Percentiles rank a stretch among this genome's conserved stretches.
These are phyloP conservation scores for Pichia sp. DNA, from an alignment of 1,139 yeast species.

Conservation along the genomic window DNA sequence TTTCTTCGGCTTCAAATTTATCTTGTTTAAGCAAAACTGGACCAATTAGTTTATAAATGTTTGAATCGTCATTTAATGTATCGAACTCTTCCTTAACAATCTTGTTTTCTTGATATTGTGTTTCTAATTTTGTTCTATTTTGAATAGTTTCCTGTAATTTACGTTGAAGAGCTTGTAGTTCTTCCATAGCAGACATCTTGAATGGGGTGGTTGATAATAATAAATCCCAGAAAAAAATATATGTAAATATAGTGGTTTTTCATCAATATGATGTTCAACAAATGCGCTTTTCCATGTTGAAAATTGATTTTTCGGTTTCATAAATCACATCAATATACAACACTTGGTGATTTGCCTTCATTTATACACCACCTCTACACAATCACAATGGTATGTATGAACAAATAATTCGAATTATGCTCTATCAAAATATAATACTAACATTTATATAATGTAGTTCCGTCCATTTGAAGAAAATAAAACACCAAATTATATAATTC, in stretches of 20 bases:
- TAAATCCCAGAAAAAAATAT: too few relatives aligned
- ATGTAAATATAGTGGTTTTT: too few relatives aligned
- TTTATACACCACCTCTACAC: neutral
- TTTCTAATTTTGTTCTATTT: slow-evolving; percentile 65
- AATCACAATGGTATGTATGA: slow-evolving; percentile 4
- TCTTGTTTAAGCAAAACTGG: slow-evolving; percentile 91
- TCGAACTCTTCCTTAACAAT: slow-evolving; percentile 83
- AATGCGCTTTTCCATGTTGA: too few relatives aligned
- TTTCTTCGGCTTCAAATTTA: slow-evolving; percentile 66
- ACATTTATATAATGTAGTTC: slow-evolving; percentile 11
- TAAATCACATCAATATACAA: too few relatives aligned
- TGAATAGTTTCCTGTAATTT: slow-evolving; percentile 43
- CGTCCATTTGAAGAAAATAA: slow-evolving; percentile 25
- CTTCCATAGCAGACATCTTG: slow-evolving; percentile 22
- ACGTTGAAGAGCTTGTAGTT: slow-evolving; percentile 31
- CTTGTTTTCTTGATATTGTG: slow-evolving; percentile 83
- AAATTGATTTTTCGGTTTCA: neutral
- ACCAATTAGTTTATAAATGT: slow-evolving; percentile 83
- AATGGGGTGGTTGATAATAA: neutral
- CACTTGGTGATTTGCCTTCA: neutral
- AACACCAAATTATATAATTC: slow-evolving; percentile 19
- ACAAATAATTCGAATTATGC: too few relatives aligned
- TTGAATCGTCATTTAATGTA: slow-evolving; percentile 42
- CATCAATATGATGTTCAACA: too few relatives aligned
- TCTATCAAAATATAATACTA: neutral